A percentile compares a stretch with the other conserved stretches of the same genome.
Evolutionary conservation across 805 yeast species (phyloP).

Genomic region (Jamesozyma gamospora): DNA sequence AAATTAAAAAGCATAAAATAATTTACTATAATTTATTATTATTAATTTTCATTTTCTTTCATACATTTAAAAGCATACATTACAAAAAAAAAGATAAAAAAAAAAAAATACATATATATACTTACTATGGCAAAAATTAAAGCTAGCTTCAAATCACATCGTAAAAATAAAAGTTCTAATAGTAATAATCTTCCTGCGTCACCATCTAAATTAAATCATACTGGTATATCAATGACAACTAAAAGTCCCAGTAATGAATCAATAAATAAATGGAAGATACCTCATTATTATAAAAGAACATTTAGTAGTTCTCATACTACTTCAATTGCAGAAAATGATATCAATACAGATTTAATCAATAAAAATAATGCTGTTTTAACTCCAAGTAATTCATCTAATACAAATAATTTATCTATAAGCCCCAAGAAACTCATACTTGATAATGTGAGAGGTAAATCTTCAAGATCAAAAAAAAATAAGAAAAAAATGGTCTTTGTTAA

Average conservation of each 20-base stretch:
- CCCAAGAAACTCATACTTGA: slow-evolving; percentile 25
- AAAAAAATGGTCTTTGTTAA: slow-evolving; percentile 29
- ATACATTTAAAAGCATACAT: too few relatives aligned
- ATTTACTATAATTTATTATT: too few relatives aligned
- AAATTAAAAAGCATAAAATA: too few relatives aligned
- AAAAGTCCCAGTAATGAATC: slow-evolving; percentile 17
- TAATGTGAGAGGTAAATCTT: slow-evolving; percentile 10
- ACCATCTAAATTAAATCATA: background rate
- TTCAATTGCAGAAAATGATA: background rate
- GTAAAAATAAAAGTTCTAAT: background rate
- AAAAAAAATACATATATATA: too few relatives aligned
- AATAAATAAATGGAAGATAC: slow-evolving; percentile 27
- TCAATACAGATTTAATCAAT: background rate
- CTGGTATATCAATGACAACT: background rate
- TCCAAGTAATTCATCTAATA: background rate
- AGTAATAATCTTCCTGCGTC: slow-evolving; percentile 1
- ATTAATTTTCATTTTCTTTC: too few relatives aligned
- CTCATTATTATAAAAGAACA: slow-evolving; percentile 26
- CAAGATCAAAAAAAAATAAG: slow-evolving; percentile 12
- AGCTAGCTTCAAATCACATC: slow-evolving; percentile 2
- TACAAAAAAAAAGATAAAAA: too few relatives aligned
- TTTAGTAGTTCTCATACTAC: background rate
- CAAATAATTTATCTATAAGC: slow-evolving; percentile 5
- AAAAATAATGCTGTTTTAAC: background rate
- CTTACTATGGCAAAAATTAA: slow-evolving; percentile 6